Evolutionary conservation across 2,329 filamentous ascomycete species (phyloP).

Genomic region (Fusarium torreyae): DNA sequence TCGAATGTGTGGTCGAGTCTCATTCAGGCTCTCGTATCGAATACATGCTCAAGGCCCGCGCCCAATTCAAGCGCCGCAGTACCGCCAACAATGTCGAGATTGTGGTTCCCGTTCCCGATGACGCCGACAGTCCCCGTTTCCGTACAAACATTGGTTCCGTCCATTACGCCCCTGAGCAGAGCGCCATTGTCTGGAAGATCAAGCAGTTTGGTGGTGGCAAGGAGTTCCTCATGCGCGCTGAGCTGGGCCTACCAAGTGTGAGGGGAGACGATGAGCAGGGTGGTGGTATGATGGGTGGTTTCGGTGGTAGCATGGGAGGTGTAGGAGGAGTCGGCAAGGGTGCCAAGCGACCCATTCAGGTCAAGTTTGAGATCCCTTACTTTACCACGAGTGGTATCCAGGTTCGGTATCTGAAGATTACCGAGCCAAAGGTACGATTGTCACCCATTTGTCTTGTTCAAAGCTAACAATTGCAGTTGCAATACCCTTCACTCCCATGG

Average conservation of each 20-base stretch:
- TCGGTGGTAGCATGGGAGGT: constrained; percentile 96
- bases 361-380: constrained; percentile 99
- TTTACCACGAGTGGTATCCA: constrained; percentile 99
- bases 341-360: constrained; percentile 93
- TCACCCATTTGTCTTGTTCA: background rate
- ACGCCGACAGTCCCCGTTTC: constrained; percentile 96
- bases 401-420: constrained; percentile 98
- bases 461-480: constrained; percentile 72
- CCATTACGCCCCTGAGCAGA: constrained; percentile 97
- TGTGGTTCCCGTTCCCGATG: constrained; percentile 95
- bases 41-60: constrained; percentile 98
- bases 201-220: constrained; percentile 99
- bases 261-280: constrained; percentile 96
- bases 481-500: constrained; percentile 98
- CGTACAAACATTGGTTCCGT: constrained; percentile 97
- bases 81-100: constrained; percentile 99
- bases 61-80: constrained; percentile 97
- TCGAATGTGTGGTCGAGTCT: constrained; percentile 96
- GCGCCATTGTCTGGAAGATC: constrained; percentile 99
- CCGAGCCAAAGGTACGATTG: constrained; percentile 91
- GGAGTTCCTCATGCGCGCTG: constrained; percentile 98
- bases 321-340: constrained; percentile 84
- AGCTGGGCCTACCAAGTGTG: constrained; percentile 93
- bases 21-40: constrained; percentile 96
- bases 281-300: constrained; percentile 97